Base-by-base conservation (phyloP, 202 grass and related monocot species). In the Zoysia matrella region DNA sequence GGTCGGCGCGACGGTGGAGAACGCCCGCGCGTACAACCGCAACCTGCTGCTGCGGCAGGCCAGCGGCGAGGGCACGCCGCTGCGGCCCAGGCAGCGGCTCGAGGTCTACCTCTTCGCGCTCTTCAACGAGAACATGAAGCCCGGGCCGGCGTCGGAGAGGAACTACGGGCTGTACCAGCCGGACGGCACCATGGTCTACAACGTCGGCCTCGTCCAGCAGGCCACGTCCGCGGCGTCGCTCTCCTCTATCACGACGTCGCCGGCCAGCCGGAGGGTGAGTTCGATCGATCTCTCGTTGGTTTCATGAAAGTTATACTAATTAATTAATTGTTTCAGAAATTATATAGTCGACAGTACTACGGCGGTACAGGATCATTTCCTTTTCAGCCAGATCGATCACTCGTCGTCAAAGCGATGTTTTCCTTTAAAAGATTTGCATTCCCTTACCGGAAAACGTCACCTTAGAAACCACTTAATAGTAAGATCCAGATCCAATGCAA, bases 111-210 rank as follows among this genome's bases (percentile, higher is more conserved):
- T 99, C 45, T 99, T 99, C 65, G 97, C 97, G 1, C 89, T 99
- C 66, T 99, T 99, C 88, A 99, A 99, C 65, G 97, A 99, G 86
- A 54, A 99, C 86, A 87, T 94, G 85, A 99, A 99, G 85, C 91
- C 97, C 2, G 97, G 97, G 0, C 97, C 97, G 0, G 90, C 97
- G 0, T 99, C 97, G 0, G 97, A 99, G 87, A 48, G 97, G 69
- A 99, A 99, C 81, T 99, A 99, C 15, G 97, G 97, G 0, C 58
- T 99, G 42, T 96, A 89, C 86, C 81, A 91, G 63, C 93, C 97
- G 7, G 88, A 99, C 55, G 90, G 91, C 1, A 76, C 67, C 77
- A 90, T 96, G 97, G 97, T 92, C 0, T 99, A 99, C 83, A 99
- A 94, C 61, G 85, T 99, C 45, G 97, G 97, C 0, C 82, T 96